Conservation (phyloP, 139 green algal genomes). For the Chlorokybus atmophyticus region DNA sequence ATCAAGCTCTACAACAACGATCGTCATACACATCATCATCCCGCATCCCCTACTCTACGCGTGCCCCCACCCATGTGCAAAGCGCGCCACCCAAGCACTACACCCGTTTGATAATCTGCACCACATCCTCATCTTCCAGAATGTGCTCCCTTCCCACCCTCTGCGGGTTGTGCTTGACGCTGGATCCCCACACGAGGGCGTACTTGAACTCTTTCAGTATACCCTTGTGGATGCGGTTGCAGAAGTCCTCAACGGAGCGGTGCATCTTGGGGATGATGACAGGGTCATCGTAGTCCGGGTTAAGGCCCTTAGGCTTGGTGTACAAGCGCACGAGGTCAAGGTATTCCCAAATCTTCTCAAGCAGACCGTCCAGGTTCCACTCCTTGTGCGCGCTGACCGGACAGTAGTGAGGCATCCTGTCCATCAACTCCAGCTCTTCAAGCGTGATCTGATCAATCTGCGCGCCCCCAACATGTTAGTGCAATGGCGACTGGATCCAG, state of each 20-base stretch:
- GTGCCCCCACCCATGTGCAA: too few relatives aligned
- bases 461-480: too few relatives aligned
- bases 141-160: slow-evolving; percentile 85
- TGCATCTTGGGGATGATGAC: slow-evolving; percentile 28
- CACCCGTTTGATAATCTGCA: slow-evolving; percentile 84
- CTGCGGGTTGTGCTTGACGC: slow-evolving; percentile 84
- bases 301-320: slow-evolving; percentile 59
- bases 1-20: too few relatives aligned
- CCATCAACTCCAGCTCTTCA: slow-evolving; percentile 83
- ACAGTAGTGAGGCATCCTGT: slow-evolving; percentile 89
- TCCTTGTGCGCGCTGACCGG: slow-evolving; percentile 52
- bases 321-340: slow-evolving; percentile 66
- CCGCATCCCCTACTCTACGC: too few relatives aligned
- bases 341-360: slow-evolving; percentile 95
- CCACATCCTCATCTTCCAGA: slow-evolving; percentile 89
- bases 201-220: slow-evolving; percentile 95
- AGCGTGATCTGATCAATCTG: slow-evolving; percentile 70
- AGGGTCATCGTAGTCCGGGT: slow-evolving; percentile 93
- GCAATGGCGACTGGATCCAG: too few relatives aligned
- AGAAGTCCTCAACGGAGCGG: slow-evolving; percentile 87
- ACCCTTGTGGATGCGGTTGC: slow-evolving; percentile 59
- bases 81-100: too few relatives aligned
- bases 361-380: slow-evolving; percentile 51
- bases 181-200: slow-evolving; percentile 65
- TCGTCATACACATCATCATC: too few relatives aligned